Base-by-base conservation (phyloP, 495 filamentous ascomycete genomes). In the Cercophora sp. region DNA sequence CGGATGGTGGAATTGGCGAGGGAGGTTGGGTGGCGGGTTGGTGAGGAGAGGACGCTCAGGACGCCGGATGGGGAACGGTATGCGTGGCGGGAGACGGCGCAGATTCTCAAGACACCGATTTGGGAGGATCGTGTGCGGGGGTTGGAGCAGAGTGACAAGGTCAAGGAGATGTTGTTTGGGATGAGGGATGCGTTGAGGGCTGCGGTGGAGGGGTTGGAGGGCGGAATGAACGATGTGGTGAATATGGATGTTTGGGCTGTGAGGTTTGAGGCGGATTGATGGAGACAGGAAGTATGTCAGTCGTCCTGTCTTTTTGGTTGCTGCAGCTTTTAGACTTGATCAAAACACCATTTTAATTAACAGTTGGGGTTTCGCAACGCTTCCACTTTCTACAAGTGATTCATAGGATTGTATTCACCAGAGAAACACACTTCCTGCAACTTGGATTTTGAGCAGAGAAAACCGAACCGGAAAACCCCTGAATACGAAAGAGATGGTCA, bases 211-310 rank as follows among this genome's bases (percentile, higher is more conserved):
- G 16, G 13, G 37, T 11, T 52, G 13, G 48, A 41, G 24, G 49
- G 49, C 23, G 25, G 24, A 26, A 32, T 43, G 25, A 26, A 32
- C 15, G 49, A 13, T 3, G 5, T 43, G 4, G 31, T 31, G 23
- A 22, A 52, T 19, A 52, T 52, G 49, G 49, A 52, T 36, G 25
- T 27, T 6, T 52, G 36, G 49, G 37, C 37, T 13, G 49, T 10
- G 4, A 5, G 24, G 10, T 52, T 52, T 44, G 39, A 46, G 43
- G 43, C 32, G 2, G 23, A 31, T n/a, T n/a, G n/a, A n/a, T n/a
- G n/a, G n/a, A n/a, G n/a, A n/a, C n/a, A n/a, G n/a, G n/a, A n/a
- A n/a, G n/a, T n/a, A n/a, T n/a, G n/a, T n/a, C n/a, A n/a, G n/a
- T n/a, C n/a, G n/a, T n/a, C n/a, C n/a, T n/a, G n/a, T n/a, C n/a